Evolutionary conservation across 2,329 filamentous ascomycete species (phyloP), one percentile per base, ranked within the genome.

Genomic region (Fusarium pininemorale): DNA sequence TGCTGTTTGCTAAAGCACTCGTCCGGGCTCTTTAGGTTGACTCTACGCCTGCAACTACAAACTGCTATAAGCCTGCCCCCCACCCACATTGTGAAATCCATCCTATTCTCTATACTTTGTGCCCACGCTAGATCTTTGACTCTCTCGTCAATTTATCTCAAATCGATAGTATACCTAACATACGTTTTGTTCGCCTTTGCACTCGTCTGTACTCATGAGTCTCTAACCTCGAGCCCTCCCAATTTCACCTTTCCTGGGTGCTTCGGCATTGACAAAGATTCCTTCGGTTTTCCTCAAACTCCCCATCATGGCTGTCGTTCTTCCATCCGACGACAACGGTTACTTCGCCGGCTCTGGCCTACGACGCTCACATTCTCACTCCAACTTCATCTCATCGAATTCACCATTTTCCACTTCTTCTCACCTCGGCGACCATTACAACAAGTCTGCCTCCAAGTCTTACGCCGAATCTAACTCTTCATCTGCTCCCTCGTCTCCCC

Each of bases 361-460:
- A 75, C 87, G 87, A 72, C 87, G 90, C 68, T 91, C 90, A 18
- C 88, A 90, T 72, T 91, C 90, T 7, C 88, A 90, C 74, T 85
- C 87, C 57, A 89, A 87, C 75, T 90, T 91, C 62, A 80, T 83
- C 69, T 81, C 85, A 14, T 82, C 82, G 59, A 81, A 83, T 30
- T 79, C 83, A 8, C 79, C 79, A 30, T 87, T 87, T 65, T 80
- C 84, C 15, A 85, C 88, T 24, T 77, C 85, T 50, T 85, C 87
- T 39, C 83, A 84, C 53, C 82, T 88, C 69, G 83, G 82, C 77
- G 85, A 88, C 60, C 75, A 84, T n/a, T 88, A 87, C 74, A 81
- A 87, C 74, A 81, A 81, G 28, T 78, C 85, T 26, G 79, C 83
- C 7, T 81, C 85, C 54, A 84, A 84, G 63, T 79, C 81, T 42